Base-by-base conservation (phyloP, 768 basidiomycete genomes). In the Suillus tomentosus region DNA sequence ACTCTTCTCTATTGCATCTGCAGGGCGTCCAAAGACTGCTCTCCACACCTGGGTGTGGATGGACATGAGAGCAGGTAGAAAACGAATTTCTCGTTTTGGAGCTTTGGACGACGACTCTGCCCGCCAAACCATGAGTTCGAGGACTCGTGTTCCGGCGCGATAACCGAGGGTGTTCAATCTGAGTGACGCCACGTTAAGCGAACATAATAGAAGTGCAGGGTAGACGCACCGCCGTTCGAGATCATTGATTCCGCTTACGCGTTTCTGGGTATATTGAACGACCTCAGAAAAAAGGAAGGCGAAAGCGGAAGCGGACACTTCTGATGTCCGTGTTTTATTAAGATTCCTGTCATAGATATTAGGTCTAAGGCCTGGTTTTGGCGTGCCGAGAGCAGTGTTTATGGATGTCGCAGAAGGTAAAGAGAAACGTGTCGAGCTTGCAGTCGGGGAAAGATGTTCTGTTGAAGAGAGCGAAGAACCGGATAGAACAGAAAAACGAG, bases 41-140 rank as follows among this genome's bases (percentile, higher is more conserved):
- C 89, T 88, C 91, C 96, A 99, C 31, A 99, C 89, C 69, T 96
- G 94, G 1, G 94, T 95, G 70, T 98, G 96, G 60, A 99, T 88
- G 72, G 89, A 90, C 88, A 96, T 94, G 62, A 99, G 84, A 4
- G 92, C 91, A 6, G 95, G 93, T 19, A 99, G 83, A 69, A 99
- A 89, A 50, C 94, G 87, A 50, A 90, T 91, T 73, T 96, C 95
- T 70, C 95, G 88, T 74, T 95, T 95, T 11, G 97, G 96, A n/a
- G 89, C 83, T 77, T 97, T 93, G 47, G 90, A 88, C 31, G 85
- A 81, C 43, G 85, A 85, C 78, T 92, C 94, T 60, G 84, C 82
- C 31, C 88, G 89, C 90, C 88, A 94, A 62, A 85, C 77, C 85
- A 91, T 88, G 68, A 96, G 84, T 75, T 96, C 95, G 43, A 98